phyloP scores from a whole-genome alignment of 208 protist species.

The Leishmania tarentolae region DNA sequence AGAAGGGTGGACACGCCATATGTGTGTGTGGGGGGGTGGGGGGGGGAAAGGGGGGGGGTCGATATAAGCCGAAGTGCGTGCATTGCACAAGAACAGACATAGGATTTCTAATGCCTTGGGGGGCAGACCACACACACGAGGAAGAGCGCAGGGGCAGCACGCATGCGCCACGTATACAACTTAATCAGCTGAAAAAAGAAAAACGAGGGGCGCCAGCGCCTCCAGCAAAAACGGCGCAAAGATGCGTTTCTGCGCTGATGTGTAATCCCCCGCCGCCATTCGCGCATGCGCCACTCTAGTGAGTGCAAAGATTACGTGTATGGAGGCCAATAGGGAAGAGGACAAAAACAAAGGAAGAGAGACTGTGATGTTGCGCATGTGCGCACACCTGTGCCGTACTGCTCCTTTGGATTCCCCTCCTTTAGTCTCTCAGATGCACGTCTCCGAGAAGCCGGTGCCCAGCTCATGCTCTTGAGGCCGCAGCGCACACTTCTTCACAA shows the following conservation, averaged over 20 bases:
- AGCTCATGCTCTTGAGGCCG: constrained; percentile 40
- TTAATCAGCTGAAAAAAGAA: neutral
- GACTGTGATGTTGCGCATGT: neutral
- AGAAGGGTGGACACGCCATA: neutral
- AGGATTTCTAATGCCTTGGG: neutral
- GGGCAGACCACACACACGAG: neutral
- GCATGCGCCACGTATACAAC: neutral
- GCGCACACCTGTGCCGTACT: neutral
- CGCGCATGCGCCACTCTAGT: neutral
- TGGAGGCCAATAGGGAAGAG: neutral
- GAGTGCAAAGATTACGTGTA: neutral
- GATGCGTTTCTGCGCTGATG: neutral
- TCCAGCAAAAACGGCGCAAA: neutral
- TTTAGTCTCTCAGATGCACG: constrained; percentile 22
- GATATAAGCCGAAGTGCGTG: neutral
- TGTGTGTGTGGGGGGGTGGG: neutral
- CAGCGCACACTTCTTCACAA: constrained; percentile 61
- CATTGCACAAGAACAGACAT: neutral
- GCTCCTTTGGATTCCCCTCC: neutral
- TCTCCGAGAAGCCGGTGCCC: constrained; percentile 35
- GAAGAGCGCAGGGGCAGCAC: neutral
- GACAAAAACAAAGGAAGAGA: neutral
- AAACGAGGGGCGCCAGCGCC: too few species aligned
- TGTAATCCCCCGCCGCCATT: neutral
- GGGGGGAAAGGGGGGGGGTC: neutral